Base-by-base conservation (phyloP, 176 grass and related monocot genomes). In the Ampelocalamus luodianensis region DNA sequence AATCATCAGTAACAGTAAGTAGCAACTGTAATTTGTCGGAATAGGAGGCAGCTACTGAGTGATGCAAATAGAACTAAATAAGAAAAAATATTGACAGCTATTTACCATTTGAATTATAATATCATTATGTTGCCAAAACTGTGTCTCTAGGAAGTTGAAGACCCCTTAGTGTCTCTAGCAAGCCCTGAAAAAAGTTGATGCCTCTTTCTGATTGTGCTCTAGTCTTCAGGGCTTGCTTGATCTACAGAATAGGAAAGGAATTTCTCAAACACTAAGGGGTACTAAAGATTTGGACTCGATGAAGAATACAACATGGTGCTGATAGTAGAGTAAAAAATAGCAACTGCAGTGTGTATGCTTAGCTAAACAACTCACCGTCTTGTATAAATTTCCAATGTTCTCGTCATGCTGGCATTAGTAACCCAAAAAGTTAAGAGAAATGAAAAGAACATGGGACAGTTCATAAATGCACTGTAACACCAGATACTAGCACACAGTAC, bases 351-450 rank as follows among this genome's bases (percentile, higher is more conserved):
- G 53, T 72, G 37, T 36, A 93, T 80, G 32, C 45, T 50, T 68
- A 79, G 32, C 16, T 81, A 50, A 80, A 83, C 60, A 78, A 91
- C 87, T 79, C 60, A 97, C 92, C 78, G 65, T 91, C 54, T 93
- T 94, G 81, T 79, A 88, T 85, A 97, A 80, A 76, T 74, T 89
- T 16, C 83, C 71, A 53, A 62, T 90, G 74, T 97, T 97, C 91
- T 97, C 95, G 73, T 97, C 95, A 24, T 95, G 92, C 95, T 97
- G 90, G 90, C 82, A 93, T 81, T 46, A 54, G 40, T 81, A 80
- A 86, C 74, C 44, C 29, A 38, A 85, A 79, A 86, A 71, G n/a
- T 84, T 54, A 79, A 45, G 37, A 71, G 26, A 68, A 77, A 46
- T 72, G 26, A 75, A 17, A 77, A 40, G 24, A 75, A 55, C 48